These are phyloP conservation scores for Rubia yunnanensis DNA, from an alignment of 257 asterid species.

Conservation along the genomic window DNA sequence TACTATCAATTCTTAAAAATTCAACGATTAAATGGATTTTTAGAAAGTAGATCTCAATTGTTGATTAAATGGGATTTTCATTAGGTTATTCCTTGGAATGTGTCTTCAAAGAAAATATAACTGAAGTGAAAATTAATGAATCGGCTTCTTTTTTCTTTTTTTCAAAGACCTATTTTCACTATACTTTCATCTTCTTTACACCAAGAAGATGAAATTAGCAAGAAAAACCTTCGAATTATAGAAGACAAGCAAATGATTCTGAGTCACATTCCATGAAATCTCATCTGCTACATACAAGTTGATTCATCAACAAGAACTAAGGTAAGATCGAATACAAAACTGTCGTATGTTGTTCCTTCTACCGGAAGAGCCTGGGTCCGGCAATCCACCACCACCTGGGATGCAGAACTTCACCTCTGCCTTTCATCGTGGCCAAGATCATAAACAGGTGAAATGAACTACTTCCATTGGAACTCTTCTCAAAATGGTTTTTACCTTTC, in stretches of 20 bases:
- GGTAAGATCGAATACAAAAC: conserved; percentile 4
- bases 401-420: not conserved
- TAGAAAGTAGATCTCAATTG: too few species aligned
- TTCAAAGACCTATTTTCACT: too few species aligned
- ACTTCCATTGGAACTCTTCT: not conserved
- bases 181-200: too few species aligned
- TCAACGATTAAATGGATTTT: too few species aligned
- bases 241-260: not conserved
- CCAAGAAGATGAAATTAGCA: not conserved
- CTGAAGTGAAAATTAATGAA: too few species aligned
- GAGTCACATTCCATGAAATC: not conserved
- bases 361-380: conserved; percentile 4
- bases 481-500: not conserved
- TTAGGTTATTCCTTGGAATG: too few species aligned
- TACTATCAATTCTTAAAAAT: too few species aligned
- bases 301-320: not conserved
- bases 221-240: not conserved
- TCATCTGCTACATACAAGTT: conserved; percentile 7
- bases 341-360: not conserved
- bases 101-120: too few species aligned
- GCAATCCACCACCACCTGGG: not conserved
- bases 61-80: too few species aligned
- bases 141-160: too few species aligned
- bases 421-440: not conserved
- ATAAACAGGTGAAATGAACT: not conserved